Evolutionary conservation across 2,329 filamentous ascomycete genomes (phyloP).

Genomic region (Monosporascus sp.): DNA sequence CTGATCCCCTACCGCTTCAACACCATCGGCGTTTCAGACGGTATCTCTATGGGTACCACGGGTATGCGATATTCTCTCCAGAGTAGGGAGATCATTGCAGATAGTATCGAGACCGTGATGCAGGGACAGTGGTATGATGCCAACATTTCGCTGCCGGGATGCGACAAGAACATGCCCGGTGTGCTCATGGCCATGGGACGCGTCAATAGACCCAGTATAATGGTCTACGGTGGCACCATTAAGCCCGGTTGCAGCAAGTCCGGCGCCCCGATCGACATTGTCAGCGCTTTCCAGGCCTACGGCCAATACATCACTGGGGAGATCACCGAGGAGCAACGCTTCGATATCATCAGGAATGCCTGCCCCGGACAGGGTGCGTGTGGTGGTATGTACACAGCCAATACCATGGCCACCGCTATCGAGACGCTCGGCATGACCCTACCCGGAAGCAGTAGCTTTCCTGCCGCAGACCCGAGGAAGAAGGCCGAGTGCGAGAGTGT

Average conservation of each 20-base stretch:
- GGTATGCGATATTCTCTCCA: conserved; percentile 96
- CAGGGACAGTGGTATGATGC: conserved; percentile 97
- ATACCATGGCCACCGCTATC: conserved; percentile 71
- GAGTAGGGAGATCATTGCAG: conserved; percentile 92
- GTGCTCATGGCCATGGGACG: conserved; percentile 91
- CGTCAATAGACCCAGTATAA: conserved; percentile 88
- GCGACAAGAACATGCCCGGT: conserved; percentile 99
- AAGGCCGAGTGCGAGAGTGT: conserved; percentile 65
- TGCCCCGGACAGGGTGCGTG: conserved; percentile 81
- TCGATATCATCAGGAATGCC: conserved; percentile 89
- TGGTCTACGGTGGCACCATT: conserved; percentile 97
- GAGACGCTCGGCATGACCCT: conserved; percentile 72
- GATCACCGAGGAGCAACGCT: conserved; percentile 85
- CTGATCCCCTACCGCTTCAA: conserved; percentile 97
- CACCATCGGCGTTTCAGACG: conserved; percentile 95
- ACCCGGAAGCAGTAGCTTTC: conserved; percentile 76
- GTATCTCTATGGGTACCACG: conserved; percentile 95
- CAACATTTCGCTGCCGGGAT: conserved; percentile 93
- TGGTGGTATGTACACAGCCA: conserved; percentile 79
- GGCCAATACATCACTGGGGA: conserved; percentile 90
- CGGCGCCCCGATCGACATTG: conserved; percentile 80
- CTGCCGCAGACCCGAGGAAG: conserved; percentile 69
- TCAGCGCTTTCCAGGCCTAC: conserved; percentile 97
- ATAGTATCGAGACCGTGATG: conserved; percentile 99
- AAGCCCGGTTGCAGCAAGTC: conserved; percentile 78